Evolutionary conservation across 208 protist genomes (phyloP), one percentile per base, ranked within the genome.

Genomic region (Herpetomonas tarakana): DNA sequence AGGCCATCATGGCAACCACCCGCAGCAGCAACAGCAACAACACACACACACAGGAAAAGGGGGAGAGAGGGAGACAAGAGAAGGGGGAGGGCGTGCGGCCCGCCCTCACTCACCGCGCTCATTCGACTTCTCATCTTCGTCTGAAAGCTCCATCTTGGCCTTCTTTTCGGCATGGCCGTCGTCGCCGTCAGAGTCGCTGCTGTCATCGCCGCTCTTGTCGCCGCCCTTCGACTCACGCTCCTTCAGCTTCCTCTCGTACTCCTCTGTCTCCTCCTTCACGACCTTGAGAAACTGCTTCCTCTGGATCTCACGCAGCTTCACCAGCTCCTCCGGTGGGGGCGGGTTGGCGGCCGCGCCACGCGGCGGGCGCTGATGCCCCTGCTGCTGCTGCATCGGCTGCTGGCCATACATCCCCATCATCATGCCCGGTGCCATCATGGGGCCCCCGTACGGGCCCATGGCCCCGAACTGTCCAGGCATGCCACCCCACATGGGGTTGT

Each of bases 261-360:
- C 58, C 74, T 92, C 78, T 27, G 85, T 73, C 12, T 91, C 83
- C 19, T 66, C 62, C 22, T 76, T 80, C 26, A 95, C 83, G 12
- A 92, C 84, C 0, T 91, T 81, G 16, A 92, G 76, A 60, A 77
- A 95, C 72, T 91, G 82, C 62, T 90, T 85, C 3, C 79, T 74
- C 65, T 92, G 88, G 59, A 84, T 65, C 75, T 95, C 85, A 2
- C 88, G 85, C 64, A 92, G 58, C 62, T 85, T 81, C 46, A 89
- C 28, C 27, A 65, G 78, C 53, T 91, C 81, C 39, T 86, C 72
- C 0, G 82, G 74, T 0, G 85, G 83, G 25, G 52, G 55, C 0
- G 83, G 73, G 57, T 94, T 94, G 3, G 65, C 70, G 9, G 69
- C 73, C 4, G 61, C 57, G 30, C 76, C 71, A 4, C 41, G 62